Evolutionary conservation across 2,329 filamentous ascomycete species (phyloP), one percentile per base, ranked within the genome.

Genomic region (Colletotrichum limetticola): DNA sequence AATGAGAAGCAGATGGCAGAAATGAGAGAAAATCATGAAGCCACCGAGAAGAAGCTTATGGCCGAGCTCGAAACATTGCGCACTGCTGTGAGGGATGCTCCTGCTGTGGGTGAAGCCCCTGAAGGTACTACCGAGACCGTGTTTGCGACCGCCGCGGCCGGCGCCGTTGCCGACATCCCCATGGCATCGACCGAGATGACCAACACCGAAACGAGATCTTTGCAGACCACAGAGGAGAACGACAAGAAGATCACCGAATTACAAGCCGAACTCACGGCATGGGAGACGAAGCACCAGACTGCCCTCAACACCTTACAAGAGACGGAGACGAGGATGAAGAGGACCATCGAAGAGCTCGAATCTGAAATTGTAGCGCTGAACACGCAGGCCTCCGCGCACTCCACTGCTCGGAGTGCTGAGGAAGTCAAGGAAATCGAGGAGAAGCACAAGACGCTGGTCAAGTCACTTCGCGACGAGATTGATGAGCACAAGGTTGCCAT

Each of bases 401-500:
- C 85, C 16, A 80, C 83, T 68, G 78, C 81, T 9, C 78, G 80
- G 42, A 82, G 81, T 16, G 83, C 82, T 7, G 82, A 85, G 2
- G 81, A 89, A 28, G 83, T 87, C 35, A 83, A 82, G 67, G 88
- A 90, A 72, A 84, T 82, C 2, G 83, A 88, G 46, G 81, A 82
- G 53, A 87, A 89, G 78, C 91, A 94, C 74, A 85, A 92, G 71
- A 86, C 89, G 46, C 83, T 92, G 60, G 84, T 94, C 42, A 84
- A 86, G 46, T 86, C 86, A 57, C 83, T 98, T 55, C 93, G 93
- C 74, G 87, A 84, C 72, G 92, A 97, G 79, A 92, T 98, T 66
- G 91, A 95, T 64, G 91, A 95, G 79, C 95, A 97, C 83, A 95
- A 94, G 83, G 85, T 88, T 4, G 90, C 93, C 49, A 92, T 97